Evolutionary conservation across 1,284 basidiomycete species (phyloP).

Genomic region (Austroboletus rostrupii): DNA sequence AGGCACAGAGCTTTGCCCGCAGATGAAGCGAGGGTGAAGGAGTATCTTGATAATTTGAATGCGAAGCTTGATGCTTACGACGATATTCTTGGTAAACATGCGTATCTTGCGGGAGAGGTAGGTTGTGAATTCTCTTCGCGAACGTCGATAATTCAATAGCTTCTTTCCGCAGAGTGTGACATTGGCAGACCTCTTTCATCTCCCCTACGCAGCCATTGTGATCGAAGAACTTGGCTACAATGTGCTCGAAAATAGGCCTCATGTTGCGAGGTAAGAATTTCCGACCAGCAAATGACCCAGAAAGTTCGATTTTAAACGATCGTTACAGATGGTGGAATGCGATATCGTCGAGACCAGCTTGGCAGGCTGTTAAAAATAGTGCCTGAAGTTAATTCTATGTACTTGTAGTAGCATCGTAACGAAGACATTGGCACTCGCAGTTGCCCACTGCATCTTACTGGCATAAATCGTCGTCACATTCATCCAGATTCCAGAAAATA

Average conservation of each 20-base stretch:
- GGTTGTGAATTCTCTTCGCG: neutral
- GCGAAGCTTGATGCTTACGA: slow-evolving; percentile 30
- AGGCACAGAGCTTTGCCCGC: slow-evolving; percentile 19
- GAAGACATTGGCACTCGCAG: too few species aligned
- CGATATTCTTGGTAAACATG: slow-evolving; percentile 26
- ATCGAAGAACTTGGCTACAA: slow-evolving; percentile 24
- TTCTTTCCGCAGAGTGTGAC: slow-evolving; percentile 37
- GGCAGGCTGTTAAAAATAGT: slow-evolving; percentile 34
- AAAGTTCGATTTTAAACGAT: neutral
- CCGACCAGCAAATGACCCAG: neutral
- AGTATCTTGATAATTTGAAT: slow-evolving; percentile 25
- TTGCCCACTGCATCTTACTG: too few species aligned
- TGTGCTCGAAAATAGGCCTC: slow-evolving; percentile 22
- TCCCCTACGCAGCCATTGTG: slow-evolving; percentile 42
- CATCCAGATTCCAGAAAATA: neutral
- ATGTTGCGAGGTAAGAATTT: slow-evolving; percentile 25
- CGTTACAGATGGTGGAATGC: slow-evolving; percentile 36
- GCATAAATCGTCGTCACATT: too few species aligned
- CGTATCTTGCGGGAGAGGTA: slow-evolving; percentile 31
- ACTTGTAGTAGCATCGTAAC: neutral
- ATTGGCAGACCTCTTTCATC: slow-evolving; percentile 56
- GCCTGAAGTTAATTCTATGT: slow-evolving; percentile 13
- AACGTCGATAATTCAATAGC: neutral
- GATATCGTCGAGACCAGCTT: slow-evolving; percentile 34
- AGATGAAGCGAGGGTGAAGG: slow-evolving; percentile 29